These are phyloP conservation scores for Aspergillus transmontanensis DNA, from an alignment of 2,329 filamentous ascomycete genomes.

Conservation along the genomic window DNA sequence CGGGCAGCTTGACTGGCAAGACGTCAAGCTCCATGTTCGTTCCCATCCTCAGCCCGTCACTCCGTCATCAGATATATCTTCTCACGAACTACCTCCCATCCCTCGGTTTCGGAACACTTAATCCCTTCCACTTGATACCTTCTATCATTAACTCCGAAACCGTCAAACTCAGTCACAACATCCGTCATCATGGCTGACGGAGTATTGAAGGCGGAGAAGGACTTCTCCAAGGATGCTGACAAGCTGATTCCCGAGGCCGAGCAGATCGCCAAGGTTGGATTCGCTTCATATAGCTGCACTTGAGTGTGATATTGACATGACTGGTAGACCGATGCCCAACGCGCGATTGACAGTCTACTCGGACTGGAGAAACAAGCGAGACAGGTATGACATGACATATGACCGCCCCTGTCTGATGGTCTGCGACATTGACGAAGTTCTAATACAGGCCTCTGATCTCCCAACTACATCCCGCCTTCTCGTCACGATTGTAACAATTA, in stretches of 20 bases:
- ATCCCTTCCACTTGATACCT: background rate
- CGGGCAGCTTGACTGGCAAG: constrained; percentile 27
- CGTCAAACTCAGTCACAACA: constrained; percentile 15
- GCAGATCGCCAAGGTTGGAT: constrained; percentile 76
- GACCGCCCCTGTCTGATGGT: background rate
- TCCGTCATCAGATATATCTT: constrained; percentile 14
- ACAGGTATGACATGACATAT: constrained; percentile 65
- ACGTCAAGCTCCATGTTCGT: constrained; percentile 17
- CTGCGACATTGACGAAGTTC: constrained; percentile 12
- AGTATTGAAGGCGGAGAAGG: constrained; percentile 92
- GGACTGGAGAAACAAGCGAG: constrained; percentile 93
- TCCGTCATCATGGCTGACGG: constrained; percentile 74
- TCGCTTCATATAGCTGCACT: background rate
- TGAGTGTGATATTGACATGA: constrained; percentile 22
- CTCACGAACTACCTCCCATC: constrained; percentile 11
- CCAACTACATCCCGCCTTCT: constrained; percentile 90
- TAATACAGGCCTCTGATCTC: constrained; percentile 81
- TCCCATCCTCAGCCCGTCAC: constrained; percentile 13
- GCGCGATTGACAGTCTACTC: constrained; percentile 90
- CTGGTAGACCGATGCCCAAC: constrained; percentile 67
- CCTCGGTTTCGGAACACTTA: constrained; percentile 8
- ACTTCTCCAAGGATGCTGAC: constrained; percentile 96
- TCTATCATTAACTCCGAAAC: constrained; percentile 7
- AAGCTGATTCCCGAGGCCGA: constrained; percentile 87
- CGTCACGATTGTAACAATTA: constrained; percentile 86